Evolutionary conservation across 78 protist genomes (phyloP).

Genomic region (Dictyostelium capitatum): DNA sequence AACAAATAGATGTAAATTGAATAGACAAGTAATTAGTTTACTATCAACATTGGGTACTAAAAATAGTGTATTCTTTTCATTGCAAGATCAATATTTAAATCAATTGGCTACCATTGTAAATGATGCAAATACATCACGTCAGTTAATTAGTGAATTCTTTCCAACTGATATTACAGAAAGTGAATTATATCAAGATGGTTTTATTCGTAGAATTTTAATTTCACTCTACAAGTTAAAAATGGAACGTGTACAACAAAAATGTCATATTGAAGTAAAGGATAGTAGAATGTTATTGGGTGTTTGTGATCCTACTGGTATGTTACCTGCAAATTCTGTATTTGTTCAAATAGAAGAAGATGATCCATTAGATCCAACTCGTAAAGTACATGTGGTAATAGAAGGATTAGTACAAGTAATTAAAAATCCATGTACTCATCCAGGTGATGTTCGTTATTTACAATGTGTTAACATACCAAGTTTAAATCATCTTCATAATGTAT

Average conservation of each 20-base stretch:
- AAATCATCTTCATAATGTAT: constrained; percentile 23
- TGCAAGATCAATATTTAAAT: constrained; percentile 3
- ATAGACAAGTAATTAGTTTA: constrained; percentile 74
- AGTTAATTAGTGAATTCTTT: neutral
- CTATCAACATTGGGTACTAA: constrained; percentile 45
- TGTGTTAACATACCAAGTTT: constrained; percentile 15
- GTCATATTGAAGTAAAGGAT: neutral
- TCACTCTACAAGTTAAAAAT: neutral
- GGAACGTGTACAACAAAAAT: neutral
- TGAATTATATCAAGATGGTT: constrained; percentile 25
- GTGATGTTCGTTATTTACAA: constrained; percentile 67
- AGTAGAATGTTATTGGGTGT: constrained; percentile 57
- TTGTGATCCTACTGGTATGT: constrained; percentile 26
- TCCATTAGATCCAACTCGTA: neutral
- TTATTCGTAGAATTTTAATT: neutral
- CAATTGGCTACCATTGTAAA: constrained; percentile 7
- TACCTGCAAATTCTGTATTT: constrained; percentile 40
- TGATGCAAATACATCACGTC: neutral
- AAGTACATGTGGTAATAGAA: neutral
- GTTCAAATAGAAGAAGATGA: constrained; percentile 15
- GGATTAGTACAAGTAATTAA: constrained; percentile 61
- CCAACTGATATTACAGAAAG: neutral
- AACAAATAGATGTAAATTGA: constrained; percentile 12
- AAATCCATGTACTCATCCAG: constrained; percentile 87
- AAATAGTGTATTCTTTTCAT: constrained; percentile 11